phyloP scores from a whole-genome alignment of 345 rosid species.

The Rhizophora mangle region DNA sequence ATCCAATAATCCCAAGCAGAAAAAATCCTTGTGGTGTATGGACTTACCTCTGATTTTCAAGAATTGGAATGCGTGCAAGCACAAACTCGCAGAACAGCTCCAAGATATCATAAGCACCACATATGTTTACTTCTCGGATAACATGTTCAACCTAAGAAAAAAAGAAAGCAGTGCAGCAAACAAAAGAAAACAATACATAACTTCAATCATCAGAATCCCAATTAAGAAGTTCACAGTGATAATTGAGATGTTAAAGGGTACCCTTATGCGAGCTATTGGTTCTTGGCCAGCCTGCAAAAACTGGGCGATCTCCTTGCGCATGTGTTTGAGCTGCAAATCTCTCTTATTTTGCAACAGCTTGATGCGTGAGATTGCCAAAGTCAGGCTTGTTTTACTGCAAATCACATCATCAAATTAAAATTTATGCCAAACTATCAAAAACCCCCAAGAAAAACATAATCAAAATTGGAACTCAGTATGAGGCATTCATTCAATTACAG shows the following conservation, averaged over 20 bases:
- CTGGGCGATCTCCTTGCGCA: conserved; percentile 93
- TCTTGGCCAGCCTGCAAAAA: conserved; percentile 93
- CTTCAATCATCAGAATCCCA: conserved; percentile 2
- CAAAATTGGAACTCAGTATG: not conserved
- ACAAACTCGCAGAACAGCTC: conserved; percentile 91
- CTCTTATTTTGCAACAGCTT: conserved; percentile 90
- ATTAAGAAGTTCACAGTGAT: not conserved
- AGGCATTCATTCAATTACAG: not conserved
- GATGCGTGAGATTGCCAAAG: conserved; percentile 68
- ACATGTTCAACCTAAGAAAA: conserved; percentile 86
- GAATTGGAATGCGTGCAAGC: conserved; percentile 80
- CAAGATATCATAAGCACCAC: conserved; percentile 82
- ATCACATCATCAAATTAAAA: conserved; percentile 13
- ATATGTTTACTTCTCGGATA: conserved; percentile 72
- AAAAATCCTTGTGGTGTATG: not conserved
- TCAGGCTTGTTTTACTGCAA: conserved; percentile 82
- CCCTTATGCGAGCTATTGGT: conserved; percentile 92
- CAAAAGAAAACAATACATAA: not conserved
- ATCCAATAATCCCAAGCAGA: not conserved
- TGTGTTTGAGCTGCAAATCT: conserved; percentile 79
- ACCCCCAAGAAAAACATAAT: not conserved
- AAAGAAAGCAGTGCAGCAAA: conserved; percentile 2
- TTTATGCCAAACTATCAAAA: not conserved
- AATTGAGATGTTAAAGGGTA: conserved; percentile 17
- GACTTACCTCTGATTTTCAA: conserved; percentile 77